Percentiles rank a stretch among this genome's conserved stretches.
These are phyloP conservation scores for Orbilia oligospora DNA, from an alignment of 2,329 filamentous ascomycete genomes.

Conservation along the genomic window DNA sequence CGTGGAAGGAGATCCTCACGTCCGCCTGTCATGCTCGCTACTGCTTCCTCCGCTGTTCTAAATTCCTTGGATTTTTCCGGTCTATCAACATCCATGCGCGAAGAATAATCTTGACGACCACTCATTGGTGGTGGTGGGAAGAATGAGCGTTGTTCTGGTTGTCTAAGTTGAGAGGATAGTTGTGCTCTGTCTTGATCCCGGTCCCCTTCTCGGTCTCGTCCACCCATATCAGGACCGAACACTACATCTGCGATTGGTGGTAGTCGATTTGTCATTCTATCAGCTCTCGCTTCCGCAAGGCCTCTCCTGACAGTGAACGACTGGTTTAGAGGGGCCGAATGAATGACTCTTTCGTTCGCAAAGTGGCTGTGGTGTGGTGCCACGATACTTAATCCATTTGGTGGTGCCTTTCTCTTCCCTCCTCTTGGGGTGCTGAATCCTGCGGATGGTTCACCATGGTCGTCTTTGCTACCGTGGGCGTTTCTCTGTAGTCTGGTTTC, in stretches of 20 bases:
- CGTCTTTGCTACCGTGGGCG: conserved; percentile 71
- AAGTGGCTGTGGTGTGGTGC: conserved; percentile 93
- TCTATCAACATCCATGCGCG: conserved; percentile 68
- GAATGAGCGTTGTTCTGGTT: conserved; percentile 61
- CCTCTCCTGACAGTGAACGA: conserved; percentile 90
- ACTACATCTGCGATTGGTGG: conserved; percentile 91
- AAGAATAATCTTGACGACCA: conserved; percentile 76
- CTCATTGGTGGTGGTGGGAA: conserved; percentile 64
- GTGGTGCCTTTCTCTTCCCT: conserved; percentile 77
- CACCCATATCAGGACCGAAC: conserved; percentile 82
- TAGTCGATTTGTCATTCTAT: conserved; percentile 76
- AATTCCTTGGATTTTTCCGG: conserved; percentile 83
- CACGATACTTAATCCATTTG: conserved; percentile 93
- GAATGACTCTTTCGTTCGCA: conserved; percentile 92
- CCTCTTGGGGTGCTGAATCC: conserved; percentile 68
- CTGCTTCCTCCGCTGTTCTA: conserved; percentile 94
- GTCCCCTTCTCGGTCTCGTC: conserved; percentile 65
- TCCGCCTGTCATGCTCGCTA: conserved; percentile 90
- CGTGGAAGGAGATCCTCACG: conserved; percentile 91
- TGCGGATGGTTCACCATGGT: conserved; percentile 70
- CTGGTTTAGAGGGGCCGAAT: conserved; percentile 94
- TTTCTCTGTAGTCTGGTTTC: conserved; percentile 91
- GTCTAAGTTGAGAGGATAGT: conserved; percentile 58
- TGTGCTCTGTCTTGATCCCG: conserved; percentile 63
- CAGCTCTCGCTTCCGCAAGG: conserved; percentile 54